phyloP scores from a whole-genome alignment of 805 yeast genomes.

The Brettanomyces bruxellensis region DNA sequence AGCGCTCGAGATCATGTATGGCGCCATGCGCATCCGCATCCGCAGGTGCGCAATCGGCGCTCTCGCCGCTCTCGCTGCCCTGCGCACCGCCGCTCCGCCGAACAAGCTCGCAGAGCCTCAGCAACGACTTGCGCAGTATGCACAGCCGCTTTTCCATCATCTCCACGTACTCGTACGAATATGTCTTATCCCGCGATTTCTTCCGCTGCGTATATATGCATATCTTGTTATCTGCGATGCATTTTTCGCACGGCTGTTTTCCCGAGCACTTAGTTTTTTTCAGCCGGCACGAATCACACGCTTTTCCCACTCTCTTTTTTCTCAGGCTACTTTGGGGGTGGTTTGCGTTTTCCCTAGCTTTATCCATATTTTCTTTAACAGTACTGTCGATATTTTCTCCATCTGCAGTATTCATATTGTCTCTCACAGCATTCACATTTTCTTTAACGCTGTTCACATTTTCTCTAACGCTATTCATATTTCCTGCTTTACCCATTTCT shows the following conservation, averaged over 20 bases:
- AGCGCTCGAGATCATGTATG: not conserved
- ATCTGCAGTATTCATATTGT: no score
- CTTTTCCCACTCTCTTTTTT: slow-evolving; percentile 54
- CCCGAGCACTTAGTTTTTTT: slow-evolving; percentile 62
- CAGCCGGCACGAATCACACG: slow-evolving; percentile 54
- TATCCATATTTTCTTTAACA: no score
- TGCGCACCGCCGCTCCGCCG: slow-evolving; percentile 6
- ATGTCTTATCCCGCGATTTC: slow-evolving; percentile 43
- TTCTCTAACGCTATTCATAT: no score
- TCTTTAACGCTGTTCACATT: no score
- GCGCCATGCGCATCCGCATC: no score
- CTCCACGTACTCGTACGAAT: slow-evolving; percentile 56
- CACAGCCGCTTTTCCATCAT: slow-evolving; percentile 49
- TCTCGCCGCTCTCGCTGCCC: no score
- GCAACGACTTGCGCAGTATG: slow-evolving; percentile 40
- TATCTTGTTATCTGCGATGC: slow-evolving; percentile 46
- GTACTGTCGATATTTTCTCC: no score
- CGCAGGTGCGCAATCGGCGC: no score
- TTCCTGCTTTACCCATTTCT: no score
- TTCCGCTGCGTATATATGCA: slow-evolving; percentile 52
- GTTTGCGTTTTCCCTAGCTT: no score
- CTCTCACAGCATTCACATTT: no score
- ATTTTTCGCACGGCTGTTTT: slow-evolving; percentile 48
- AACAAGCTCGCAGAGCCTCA: slow-evolving; percentile 28
- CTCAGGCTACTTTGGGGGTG: not conserved